phyloP scores from a whole-genome alignment of 257 asterid genomes.

The Knoxia roxburghii region DNA sequence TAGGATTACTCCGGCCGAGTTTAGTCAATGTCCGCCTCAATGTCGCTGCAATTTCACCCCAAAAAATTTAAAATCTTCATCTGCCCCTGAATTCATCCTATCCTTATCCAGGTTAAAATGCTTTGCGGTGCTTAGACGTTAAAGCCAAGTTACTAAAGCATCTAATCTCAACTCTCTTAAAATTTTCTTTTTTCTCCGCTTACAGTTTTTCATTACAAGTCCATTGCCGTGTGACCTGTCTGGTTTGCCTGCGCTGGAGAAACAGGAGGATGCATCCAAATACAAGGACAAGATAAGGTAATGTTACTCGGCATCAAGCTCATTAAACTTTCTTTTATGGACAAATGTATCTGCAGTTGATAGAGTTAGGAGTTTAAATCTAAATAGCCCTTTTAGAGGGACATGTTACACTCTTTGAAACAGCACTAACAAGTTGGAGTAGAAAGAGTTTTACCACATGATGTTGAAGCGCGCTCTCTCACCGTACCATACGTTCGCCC shows the following conservation, averaged over 20 bases:
- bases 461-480: no score
- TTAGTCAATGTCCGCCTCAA: no score
- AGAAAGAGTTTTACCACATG: no score
- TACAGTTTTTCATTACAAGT: conserved; percentile 53
- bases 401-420: no score
- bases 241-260: conserved; percentile 36
- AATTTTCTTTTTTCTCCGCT: neutral
- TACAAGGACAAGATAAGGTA: conserved; percentile 48
- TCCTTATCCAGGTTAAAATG: neutral
- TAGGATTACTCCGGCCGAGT: no score
- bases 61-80: no score
- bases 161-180: neutral
- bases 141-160: neutral
- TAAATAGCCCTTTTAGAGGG: no score
- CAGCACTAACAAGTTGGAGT: no score
- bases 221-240: conserved; percentile 58
- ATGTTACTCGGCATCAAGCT: conserved; percentile 2
- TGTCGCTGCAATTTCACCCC: no score
- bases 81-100: no score
- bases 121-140: neutral
- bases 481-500: no score
- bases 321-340: neutral
- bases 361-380: neutral
- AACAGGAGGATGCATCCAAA: conserved; percentile 24
- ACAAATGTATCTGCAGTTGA: neutral